Evolutionary conservation across 1,284 basidiomycete species (phyloP), one percentile per base, ranked within the genome.

Genomic region (Leccinum fallax): DNA sequence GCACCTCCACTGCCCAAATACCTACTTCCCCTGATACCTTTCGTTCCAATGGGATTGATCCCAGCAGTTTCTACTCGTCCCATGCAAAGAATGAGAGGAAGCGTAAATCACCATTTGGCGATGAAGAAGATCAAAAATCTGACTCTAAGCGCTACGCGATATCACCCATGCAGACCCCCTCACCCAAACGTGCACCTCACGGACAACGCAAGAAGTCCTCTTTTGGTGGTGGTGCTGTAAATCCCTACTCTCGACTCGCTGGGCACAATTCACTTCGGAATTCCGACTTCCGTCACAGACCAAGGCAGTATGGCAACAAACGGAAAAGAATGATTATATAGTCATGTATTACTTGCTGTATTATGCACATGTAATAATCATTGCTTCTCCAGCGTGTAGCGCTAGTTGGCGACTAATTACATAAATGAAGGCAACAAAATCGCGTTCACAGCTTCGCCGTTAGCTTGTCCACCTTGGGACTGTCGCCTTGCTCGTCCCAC

Each of bases 401-500:
- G 28, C 9, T 19, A 49, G 26, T 46, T 59, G 58, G 19, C 8
- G 10, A 49, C n/a, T 30, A 36, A 58, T 36, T 26, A 51, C 21
- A 19, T 30, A 46, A 55, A 38, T 13, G 4, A 60, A 24, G 49
- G 60, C 53, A 16, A 54, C 40, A 53, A 34, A 46, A 26, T 26
- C 26, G 2, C 26, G 28, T 34, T 52, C 68, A 82, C 63, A 83
- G 66, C 63, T 80, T 83, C 36, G 81, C 76, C 67, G 75, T 79
- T 55, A 71, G 64, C 62, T 71, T 66, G 26, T 72, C 51, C 10
- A 65, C 64, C 63, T 72, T 67, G 32, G 68, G 79, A 43, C 70
- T 69, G 19, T 43, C 48, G 7, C 80, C 76, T 16, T 83, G 84
- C 48, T 87, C 86, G 67, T 91, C 87, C 90, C 90, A 93, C 83